Conservation (phyloP, 768 basidiomycete genomes). For the Candolleomyces efflorescens region DNA sequence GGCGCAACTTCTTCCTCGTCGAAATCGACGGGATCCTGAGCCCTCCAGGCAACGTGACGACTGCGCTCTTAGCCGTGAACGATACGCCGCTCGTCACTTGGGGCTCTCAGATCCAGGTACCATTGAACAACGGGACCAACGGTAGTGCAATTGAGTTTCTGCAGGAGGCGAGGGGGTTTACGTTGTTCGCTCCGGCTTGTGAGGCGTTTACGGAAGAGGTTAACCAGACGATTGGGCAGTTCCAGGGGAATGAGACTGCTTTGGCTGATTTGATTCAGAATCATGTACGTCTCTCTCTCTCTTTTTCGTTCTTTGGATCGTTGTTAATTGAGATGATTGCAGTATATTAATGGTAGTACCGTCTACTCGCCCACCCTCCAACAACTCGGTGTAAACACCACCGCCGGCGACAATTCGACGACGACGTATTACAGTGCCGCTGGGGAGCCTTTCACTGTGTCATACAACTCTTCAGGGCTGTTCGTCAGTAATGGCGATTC, state of each 20-base stretch:
- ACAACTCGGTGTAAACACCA: constrained; percentile 9
- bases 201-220: constrained; percentile 39
- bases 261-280: constrained; percentile 47
- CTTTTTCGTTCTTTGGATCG: neutral
- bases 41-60: constrained; percentile 45
- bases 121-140: constrained; percentile 26
- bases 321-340: neutral
- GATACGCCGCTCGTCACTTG: constrained; percentile 35
- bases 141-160: constrained; percentile 32
- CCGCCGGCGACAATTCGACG: neutral
- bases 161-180: constrained; percentile 46
- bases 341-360: constrained; percentile 67
- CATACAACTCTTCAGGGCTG: constrained; percentile 50
- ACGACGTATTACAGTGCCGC: constrained; percentile 46
- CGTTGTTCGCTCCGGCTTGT: constrained; percentile 63
- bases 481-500: constrained; percentile 40
- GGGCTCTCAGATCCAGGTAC: constrained; percentile 20
- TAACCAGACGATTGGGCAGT: constrained; percentile 25
- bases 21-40: constrained; percentile 47
- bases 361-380: constrained; percentile 54
- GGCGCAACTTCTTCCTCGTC: constrained; percentile 39
- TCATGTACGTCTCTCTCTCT: constrained; percentile 42
- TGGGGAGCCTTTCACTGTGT: constrained; percentile 50
- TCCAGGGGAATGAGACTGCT: constrained; percentile 40
- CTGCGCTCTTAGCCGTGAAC: constrained; percentile 38